Percentiles rank a stretch among this genome's conserved stretches.
These are phyloP conservation scores for Candida arabinofermentans DNA, from an alignment of 805 yeast genomes.

Conservation along the genomic window DNA sequence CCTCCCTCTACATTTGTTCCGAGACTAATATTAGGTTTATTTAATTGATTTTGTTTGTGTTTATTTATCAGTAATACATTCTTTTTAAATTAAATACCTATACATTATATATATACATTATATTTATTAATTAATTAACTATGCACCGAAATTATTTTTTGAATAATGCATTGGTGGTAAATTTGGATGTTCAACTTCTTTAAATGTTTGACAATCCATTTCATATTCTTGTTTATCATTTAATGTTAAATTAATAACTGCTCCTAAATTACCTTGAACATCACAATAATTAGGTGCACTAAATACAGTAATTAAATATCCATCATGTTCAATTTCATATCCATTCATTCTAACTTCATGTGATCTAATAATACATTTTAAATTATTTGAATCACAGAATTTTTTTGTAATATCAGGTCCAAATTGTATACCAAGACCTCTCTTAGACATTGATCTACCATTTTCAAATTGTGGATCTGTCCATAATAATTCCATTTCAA, in stretches of 20 bases:
- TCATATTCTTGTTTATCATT: conserved; percentile 41
- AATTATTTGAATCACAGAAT: conserved; percentile 67
- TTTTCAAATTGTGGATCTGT: conserved; percentile 83
- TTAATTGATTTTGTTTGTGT: conserved; percentile 5
- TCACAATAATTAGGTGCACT: conserved; percentile 99
- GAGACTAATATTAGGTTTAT: conserved; percentile 17
- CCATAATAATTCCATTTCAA: conserved; percentile 96
- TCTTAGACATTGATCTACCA: conserved; percentile 83
- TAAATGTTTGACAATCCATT: conserved; percentile 57
- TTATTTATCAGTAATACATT: conserved; percentile 1
- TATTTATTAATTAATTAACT: background rate
- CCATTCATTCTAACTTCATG: conserved; percentile 96
- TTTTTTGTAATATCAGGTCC: conserved; percentile 90
- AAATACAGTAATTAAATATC: conserved; percentile 86
- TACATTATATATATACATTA: background rate
- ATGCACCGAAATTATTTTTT: conserved; percentile 39
- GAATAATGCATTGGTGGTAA: conserved; percentile 94
- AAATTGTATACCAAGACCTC: conserved; percentile 95
- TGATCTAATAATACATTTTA: conserved; percentile 82
- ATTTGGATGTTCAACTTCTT: conserved; percentile 86
- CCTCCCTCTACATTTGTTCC: conserved; percentile 38
- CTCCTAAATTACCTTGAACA: conserved; percentile 85
- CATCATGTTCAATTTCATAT: conserved; percentile 81
- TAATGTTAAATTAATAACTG: conserved; percentile 68
- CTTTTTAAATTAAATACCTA: background rate